Conservation (phyloP, 257 asterid species). For the Cinchona pubescens region DNA sequence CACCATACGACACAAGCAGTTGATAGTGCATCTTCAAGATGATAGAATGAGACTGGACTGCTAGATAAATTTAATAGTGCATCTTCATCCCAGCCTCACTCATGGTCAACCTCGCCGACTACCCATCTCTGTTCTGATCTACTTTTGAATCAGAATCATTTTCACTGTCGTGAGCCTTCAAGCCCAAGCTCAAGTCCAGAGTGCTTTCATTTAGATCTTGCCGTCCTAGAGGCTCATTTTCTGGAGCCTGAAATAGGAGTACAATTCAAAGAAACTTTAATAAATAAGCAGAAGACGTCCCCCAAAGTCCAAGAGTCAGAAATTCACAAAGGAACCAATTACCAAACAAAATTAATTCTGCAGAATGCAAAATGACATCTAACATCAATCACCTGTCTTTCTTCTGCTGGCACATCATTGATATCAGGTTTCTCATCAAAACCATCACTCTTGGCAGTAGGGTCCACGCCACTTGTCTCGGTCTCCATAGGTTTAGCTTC, state of each 20-base stretch:
- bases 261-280: constrained; percentile 1
- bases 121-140: constrained; percentile 34
- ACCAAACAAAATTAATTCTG: neutral
- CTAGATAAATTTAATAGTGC: neutral
- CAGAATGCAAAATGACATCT: neutral
- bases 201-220: constrained; percentile 84
- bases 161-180: constrained; percentile 51
- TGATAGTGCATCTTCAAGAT: neutral
- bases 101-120: constrained; percentile 16
- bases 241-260: constrained; percentile 37
- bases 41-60: neutral
- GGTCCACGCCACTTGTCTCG: constrained; percentile 35
- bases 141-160: constrained; percentile 33
- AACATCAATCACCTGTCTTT: constrained; percentile 44
- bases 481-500: constrained; percentile 54
- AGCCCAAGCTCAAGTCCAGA: constrained; percentile 73
- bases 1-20: neutral
- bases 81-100: neutral
- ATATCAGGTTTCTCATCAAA: constrained; percentile 86
- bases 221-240: constrained; percentile 34
- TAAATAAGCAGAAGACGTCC: neutral
- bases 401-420: constrained; percentile 72
- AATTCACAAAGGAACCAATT: neutral
- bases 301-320: neutral
- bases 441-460: constrained; percentile 44